Conservation (phyloP, 2,329 filamentous ascomycete genomes). For the Fusarium decemcellulare region DNA sequence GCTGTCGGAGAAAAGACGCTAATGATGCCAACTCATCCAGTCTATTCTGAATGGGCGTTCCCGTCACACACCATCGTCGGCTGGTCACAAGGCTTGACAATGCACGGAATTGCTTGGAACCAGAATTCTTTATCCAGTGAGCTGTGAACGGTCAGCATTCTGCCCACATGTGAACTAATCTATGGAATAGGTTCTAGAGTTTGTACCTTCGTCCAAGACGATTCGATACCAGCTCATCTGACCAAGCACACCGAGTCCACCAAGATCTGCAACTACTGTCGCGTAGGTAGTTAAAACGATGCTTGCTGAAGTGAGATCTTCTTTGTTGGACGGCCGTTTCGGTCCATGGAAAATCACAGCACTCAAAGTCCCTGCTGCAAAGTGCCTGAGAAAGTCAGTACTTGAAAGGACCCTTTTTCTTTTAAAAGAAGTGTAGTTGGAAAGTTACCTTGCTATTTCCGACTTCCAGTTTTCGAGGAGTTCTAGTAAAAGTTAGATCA, state of each 20-base stretch:
- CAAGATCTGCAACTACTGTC: conserved; percentile 56
- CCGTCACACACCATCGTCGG: conserved; percentile 66
- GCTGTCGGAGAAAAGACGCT: conserved; percentile 24
- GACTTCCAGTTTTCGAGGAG: conserved; percentile 56
- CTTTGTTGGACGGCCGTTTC: conserved; percentile 42
- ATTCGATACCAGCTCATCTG: conserved; percentile 57
- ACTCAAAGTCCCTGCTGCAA: conserved; percentile 44
- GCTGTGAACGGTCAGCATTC: conserved; percentile 48
- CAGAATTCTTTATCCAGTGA: conserved; percentile 60
- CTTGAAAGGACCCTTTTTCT: too few relatives aligned
- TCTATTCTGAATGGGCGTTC: conserved; percentile 68
- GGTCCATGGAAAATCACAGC: conserved; percentile 55
- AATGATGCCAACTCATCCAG: conserved; percentile 60
- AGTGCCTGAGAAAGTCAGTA: conserved; percentile 48
- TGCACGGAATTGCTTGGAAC: conserved; percentile 60
- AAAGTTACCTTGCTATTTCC: conserved; percentile 54
- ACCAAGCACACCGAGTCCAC: conserved; percentile 44
- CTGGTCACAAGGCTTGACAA: conserved; percentile 57
- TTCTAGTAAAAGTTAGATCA: conserved; percentile 45
- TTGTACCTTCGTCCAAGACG: conserved; percentile 63
- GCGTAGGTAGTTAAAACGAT: conserved; percentile 64
- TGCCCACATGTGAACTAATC: background rate
- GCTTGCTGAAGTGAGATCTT: conserved; percentile 50
- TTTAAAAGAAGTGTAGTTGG: background rate
- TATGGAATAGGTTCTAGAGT: too few relatives aligned